Evolutionary conservation across 78 protist species (phyloP).

Genomic region (Pelomyxa schiedti): DNA sequence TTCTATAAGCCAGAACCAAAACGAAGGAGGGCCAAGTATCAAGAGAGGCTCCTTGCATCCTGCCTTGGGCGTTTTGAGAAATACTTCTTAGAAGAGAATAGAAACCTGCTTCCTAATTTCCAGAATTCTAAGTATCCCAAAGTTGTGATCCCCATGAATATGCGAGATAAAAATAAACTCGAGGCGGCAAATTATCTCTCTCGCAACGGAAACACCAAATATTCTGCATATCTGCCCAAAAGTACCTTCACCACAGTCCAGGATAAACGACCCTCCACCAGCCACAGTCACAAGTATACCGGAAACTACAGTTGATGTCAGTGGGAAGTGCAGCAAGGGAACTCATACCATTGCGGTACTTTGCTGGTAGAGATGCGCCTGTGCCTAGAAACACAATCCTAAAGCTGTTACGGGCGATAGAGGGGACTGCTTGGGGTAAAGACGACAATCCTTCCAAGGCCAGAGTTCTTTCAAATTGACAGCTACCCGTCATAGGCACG

Average conservation of each 20-base stretch:
- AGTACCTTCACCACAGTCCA: slow-evolving; percentile 93
- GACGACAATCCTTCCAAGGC: too few species aligned
- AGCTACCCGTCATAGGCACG: too few species aligned
- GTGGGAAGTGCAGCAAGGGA: background rate
- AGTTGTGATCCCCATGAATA: slow-evolving; percentile 95
- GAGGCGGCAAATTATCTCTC: background rate
- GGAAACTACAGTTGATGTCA: background rate
- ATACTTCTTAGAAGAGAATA: too few species aligned
- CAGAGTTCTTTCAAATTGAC: too few species aligned
- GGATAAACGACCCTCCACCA: slow-evolving; percentile 17
- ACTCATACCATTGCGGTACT: slow-evolving; percentile 72
- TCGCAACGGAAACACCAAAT: slow-evolving; percentile 26
- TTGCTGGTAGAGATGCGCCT: slow-evolving; percentile 79
- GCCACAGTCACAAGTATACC: background rate
- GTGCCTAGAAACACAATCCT: slow-evolving; percentile 79
- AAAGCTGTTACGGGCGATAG: background rate
- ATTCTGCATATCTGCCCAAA: slow-evolving; percentile 62
- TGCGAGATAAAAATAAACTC: slow-evolving; percentile 80
- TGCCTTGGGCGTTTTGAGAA: too few species aligned
- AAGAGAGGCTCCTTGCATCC: background rate
- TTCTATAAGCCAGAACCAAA: background rate
- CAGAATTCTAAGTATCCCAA: slow-evolving; percentile 61
- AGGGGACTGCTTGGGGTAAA: too few species aligned
- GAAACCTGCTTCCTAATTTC: background rate
- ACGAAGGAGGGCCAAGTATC: background rate